Evolutionary conservation across 805 yeast species (phyloP), one percentile per base, ranked within the genome.

Genomic region (Pichia occidentalis): DNA sequence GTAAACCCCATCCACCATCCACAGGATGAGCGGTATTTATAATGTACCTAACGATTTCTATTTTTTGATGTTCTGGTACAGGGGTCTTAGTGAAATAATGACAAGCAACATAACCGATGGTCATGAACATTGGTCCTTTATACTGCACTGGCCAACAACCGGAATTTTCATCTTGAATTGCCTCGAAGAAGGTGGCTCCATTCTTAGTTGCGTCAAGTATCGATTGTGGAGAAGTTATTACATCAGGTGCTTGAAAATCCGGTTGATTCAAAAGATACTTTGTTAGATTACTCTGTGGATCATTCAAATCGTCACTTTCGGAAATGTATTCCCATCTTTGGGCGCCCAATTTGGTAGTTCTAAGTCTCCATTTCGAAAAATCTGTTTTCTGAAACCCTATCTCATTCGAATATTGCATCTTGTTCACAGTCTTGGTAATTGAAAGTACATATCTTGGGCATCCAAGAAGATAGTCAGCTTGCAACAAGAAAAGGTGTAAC

Each of bases 1-100:
- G 97, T 26, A 92, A 67, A 0, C 99, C 99, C 99, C 99, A 92
- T 2, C 98, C 99, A n/a, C 99, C 99, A 59, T 92, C 98, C 1
- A 88, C 95, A 0, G 97, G 97, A 56, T 92, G 96, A 0, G 97
- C 80, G 0, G 85, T 73, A 56, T 92, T 92, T n/a, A 86, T 85
- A 13, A 92, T 61, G 54, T 88, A 92, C 42, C 98, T 69, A 20
- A 83, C 75, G 53, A 92, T 61, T 59, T 92, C 99, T 11, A 63
- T 61, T 45, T 67, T 67, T 50, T 71, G 74, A 26, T 73, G 79
- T 22, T 76, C 78, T 0, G 88, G 80, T 25, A 92, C 82, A 9
- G 73, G 73, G 0, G 76, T 69, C 25, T 75, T 72, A 10, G 88
- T 72, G 55, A 78, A 77, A 59, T 87, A 85, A 46, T 73, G 70